A percentile compares a stretch with the other conserved stretches of the same genome.
Conservation (phyloP, 805 yeast genomes). For the Starmerella bombicola region DNA sequence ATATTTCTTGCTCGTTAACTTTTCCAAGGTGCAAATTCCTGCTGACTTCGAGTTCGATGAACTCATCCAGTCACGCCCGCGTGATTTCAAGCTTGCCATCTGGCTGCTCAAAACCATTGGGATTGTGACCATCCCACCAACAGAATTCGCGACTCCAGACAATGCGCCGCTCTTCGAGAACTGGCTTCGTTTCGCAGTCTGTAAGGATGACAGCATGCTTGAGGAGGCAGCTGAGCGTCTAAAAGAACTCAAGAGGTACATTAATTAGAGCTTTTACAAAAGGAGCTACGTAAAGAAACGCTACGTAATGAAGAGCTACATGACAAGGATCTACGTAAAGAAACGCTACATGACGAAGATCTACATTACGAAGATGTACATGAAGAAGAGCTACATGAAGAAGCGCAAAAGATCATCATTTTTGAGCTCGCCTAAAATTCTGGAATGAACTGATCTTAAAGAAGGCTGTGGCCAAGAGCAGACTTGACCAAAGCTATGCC, state of each 20-base stretch:
- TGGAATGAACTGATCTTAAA: slow-evolving; percentile 33
- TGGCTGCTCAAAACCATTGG: slow-evolving; percentile 91
- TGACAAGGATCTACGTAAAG: too few relatives aligned
- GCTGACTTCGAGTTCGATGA: slow-evolving; percentile 57
- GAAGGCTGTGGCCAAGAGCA: slow-evolving; percentile 83
- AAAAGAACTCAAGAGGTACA: slow-evolving; percentile 53
- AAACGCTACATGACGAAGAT: too few relatives aligned
- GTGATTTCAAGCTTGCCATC: slow-evolving; percentile 78
- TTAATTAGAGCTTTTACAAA: slow-evolving; percentile 20
- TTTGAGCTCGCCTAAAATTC: too few relatives aligned
- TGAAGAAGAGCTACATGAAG: too few relatives aligned
- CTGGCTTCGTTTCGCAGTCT: slow-evolving; percentile 84
- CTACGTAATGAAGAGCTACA: too few relatives aligned
- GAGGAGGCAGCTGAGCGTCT: slow-evolving; percentile 73
- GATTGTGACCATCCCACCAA: slow-evolving; percentile 92
- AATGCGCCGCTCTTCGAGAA: slow-evolving; percentile 70
- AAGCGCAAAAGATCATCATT: too few relatives aligned
- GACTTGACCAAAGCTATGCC: slow-evolving; percentile 88
- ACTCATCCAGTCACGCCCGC: slow-evolving; percentile 54
- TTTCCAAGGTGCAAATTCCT: slow-evolving; percentile 71
- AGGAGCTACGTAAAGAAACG: too few relatives aligned
- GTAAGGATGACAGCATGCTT: slow-evolving; percentile 76
- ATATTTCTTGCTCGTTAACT: slow-evolving; percentile 79
- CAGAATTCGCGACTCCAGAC: slow-evolving; percentile 72
- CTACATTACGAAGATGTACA: too few relatives aligned